These are phyloP conservation scores for Penicillium diatomitis DNA, from an alignment of 495 filamentous ascomycete genomes.

Conservation along the genomic window DNA sequence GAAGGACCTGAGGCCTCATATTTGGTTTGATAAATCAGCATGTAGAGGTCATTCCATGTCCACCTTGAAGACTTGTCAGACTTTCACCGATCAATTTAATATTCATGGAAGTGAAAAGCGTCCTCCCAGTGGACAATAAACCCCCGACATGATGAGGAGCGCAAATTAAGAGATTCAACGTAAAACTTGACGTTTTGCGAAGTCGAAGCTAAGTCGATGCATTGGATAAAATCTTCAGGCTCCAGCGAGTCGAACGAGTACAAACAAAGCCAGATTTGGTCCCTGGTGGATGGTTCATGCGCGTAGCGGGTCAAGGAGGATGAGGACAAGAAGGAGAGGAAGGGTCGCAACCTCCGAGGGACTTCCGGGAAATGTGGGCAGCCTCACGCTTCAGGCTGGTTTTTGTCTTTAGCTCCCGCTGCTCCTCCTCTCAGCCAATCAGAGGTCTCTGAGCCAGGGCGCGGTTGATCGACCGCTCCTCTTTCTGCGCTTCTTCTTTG, in stretches of 20 bases:
- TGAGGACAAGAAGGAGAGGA: constrained; percentile 9
- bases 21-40: no score
- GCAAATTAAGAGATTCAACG: no score
- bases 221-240: constrained; percentile 7
- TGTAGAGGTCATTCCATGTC: no score
- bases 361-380: not conserved
- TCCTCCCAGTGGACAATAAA: no score
- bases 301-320: not conserved
- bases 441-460: constrained; percentile 12
- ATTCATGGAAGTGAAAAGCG: no score
- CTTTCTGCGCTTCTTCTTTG: constrained; percentile 18
- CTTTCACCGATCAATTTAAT: no score
- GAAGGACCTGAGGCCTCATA: no score
- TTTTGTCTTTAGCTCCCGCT: constrained; percentile 25
- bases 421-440: constrained; percentile 41
- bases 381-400: constrained; percentile 4
- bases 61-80: no score
- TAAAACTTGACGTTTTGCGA: no score
- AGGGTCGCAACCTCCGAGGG: constrained; percentile 3
- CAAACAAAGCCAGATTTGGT: constrained; percentile 22
- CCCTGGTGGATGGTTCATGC: constrained; percentile 5
- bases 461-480: constrained; percentile 37
- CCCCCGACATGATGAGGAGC: no score
- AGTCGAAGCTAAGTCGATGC: no score
- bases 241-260: constrained; percentile 35